Percentiles rank a stretch among this genome's conserved stretches.
These are phyloP conservation scores for Cucurbita maxima DNA, from an alignment of 306 rosid genomes.

Conservation along the genomic window DNA sequence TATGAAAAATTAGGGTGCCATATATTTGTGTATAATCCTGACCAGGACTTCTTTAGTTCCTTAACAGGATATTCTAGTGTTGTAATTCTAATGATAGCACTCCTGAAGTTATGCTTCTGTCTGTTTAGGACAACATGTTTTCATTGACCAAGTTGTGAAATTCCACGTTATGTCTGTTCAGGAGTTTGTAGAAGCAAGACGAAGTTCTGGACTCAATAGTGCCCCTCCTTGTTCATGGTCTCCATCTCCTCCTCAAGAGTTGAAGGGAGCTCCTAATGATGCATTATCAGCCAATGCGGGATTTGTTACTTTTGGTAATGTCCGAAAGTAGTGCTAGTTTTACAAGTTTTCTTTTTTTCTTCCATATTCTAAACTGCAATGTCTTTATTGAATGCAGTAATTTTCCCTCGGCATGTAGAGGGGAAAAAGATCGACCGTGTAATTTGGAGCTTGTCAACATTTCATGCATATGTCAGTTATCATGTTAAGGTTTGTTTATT, in stretches of 20 bases:
- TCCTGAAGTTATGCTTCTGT: neutral
- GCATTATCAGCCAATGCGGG: constrained; percentile 86
- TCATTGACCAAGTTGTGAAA: constrained; percentile 9
- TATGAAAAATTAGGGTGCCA: neutral
- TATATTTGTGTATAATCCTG: neutral
- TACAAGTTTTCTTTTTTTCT: neutral
- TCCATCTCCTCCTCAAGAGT: constrained; percentile 56
- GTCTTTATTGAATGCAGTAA: constrained; percentile 48
- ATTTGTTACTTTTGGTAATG: constrained; percentile 82
- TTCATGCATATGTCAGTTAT: constrained; percentile 91
- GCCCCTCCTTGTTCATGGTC: constrained; percentile 91
- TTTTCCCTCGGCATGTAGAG: constrained; percentile 83
- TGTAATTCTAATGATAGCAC: neutral
- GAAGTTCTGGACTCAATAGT: constrained; percentile 65
- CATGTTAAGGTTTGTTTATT: constrained; percentile 67
- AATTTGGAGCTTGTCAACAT: constrained; percentile 82
- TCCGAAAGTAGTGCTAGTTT: constrained; percentile 10
- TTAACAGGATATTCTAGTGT: neutral
- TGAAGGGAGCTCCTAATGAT: constrained; percentile 54
- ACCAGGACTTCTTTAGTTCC: neutral
- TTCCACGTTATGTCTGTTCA: constrained; percentile 16
- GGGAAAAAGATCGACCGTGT: constrained; percentile 80
- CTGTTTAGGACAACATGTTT: neutral
- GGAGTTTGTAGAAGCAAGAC: constrained; percentile 98
- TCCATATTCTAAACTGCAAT: constrained; percentile 4